Base-by-base conservation (phyloP, 139 green algal species). In the Micractinium conductrix region DNA sequence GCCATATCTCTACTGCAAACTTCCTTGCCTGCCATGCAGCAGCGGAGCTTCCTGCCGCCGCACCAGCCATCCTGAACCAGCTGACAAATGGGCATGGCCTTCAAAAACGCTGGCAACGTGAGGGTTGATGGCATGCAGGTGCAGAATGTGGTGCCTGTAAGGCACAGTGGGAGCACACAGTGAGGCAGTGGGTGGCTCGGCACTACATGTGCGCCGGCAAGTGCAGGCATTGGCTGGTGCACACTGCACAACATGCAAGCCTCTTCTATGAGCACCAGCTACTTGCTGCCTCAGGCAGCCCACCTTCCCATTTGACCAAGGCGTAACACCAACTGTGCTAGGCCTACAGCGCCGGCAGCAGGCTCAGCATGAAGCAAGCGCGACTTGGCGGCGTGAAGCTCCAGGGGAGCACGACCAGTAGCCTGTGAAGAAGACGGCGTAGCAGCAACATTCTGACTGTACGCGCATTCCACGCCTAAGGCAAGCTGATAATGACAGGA, bases 331-430 rank as follows among this genome's bases (percentile, higher is more conserved):
- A 91, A 24, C 22, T 74, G 28, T 1, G 70, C 48, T 40, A 92
- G 40, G 7, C 91, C 92, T 62, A 78, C 44, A 87, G 93, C 50
- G 84, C 96, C 96, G 2, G 96, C 95, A 0, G 93, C 92, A 3
- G 96, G 93, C 88, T 98, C 96, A 1, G 93, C 91, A 86, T 98
- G 96, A 26, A 93, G 91, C 7, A 95, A 16, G 6, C 79, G 71
- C 26, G 90, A 93, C 85, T 98, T 98, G 81, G 92, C 92, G 35
- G 94, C 89, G 19, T 91, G 84, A 60, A 98, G 48, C 21, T 74
- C 81, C 21, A 97, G 83, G 0, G 92, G 91, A 40, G 62, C 14
- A 68, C 26, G 17, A 37, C 26, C n/a, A 33, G 60, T 16, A 40
- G 65, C 28, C n/a, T 72, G 30, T 72, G 10, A 7, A 44, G 69